Percentiles rank a stretch among this genome's conserved stretches.
Conservation (phyloP, 495 filamentous ascomycete genomes). For the Darksidea phi region DNA sequence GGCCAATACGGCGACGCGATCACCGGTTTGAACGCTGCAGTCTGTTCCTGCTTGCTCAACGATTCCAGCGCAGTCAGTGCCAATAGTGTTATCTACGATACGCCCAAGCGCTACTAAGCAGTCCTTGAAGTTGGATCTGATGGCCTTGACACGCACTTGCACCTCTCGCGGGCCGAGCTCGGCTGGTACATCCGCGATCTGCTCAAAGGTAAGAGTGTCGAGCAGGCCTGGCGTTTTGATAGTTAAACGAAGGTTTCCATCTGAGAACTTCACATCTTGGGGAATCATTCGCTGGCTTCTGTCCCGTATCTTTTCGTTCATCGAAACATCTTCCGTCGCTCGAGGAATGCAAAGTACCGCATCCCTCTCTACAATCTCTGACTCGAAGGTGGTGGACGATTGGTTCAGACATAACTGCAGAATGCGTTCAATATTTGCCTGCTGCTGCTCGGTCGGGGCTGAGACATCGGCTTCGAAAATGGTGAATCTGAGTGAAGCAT, state of each 20-base stretch:
- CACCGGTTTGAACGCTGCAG: constrained; percentile 40
- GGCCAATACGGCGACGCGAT: constrained; percentile 25
- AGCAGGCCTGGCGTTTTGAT: constrained; percentile 5
- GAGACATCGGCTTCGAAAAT: not conserved
- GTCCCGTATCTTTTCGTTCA: not conserved
- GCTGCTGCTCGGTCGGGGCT: not conserved
- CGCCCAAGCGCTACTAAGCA: constrained; percentile 11
- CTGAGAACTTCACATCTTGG: not conserved
- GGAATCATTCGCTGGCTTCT: not conserved
- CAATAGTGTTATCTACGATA: constrained; percentile 3
- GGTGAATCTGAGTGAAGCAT: not conserved
- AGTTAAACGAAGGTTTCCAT: constrained; percentile 8
- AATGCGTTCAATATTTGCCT: no score
- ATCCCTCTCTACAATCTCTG: not conserved
- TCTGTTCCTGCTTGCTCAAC: constrained; percentile 20
- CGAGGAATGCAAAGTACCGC: not conserved
- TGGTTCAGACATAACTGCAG: not conserved
- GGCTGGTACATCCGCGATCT: not conserved
- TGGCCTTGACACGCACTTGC: constrained; percentile 11
- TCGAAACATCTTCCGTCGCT: not conserved
- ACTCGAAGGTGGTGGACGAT: not conserved
- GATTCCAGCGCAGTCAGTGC: constrained; percentile 14
- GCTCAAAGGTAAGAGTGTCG: constrained; percentile 5
- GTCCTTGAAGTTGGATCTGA: constrained; percentile 19
- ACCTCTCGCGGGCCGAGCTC: not conserved